phyloP scores from a whole-genome alignment of 2,329 filamentous ascomycete genomes.

The Onygena corvina region DNA sequence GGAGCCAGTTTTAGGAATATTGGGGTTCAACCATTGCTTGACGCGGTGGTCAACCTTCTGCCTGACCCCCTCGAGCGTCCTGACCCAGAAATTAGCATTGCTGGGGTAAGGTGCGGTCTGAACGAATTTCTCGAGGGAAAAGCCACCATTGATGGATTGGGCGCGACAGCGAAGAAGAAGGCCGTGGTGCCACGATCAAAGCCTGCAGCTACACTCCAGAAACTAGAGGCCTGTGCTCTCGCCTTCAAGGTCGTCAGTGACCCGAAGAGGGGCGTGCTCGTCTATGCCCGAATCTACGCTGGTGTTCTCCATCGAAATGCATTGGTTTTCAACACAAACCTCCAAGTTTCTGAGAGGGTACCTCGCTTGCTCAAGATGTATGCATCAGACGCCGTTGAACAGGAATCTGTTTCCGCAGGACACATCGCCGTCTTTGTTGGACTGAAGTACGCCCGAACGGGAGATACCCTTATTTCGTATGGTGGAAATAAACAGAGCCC shows the following conservation, averaged over 20 bases:
- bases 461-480: conserved; percentile 77
- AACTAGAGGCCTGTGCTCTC: conserved; percentile 56
- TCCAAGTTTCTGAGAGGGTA: conserved; percentile 65
- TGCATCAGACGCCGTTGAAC: conserved; percentile 72
- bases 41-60: conserved; percentile 76
- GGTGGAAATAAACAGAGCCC: conserved; percentile 52
- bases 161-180: conserved; percentile 35
- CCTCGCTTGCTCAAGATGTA: conserved; percentile 80
- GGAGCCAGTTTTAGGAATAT: conserved; percentile 90
- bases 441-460: conserved; percentile 80
- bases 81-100: conserved; percentile 63
- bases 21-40: conserved; percentile 80
- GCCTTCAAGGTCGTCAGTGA: conserved; percentile 94
- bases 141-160: conserved; percentile 28
- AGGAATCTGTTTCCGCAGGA: conserved; percentile 65
- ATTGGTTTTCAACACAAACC: conserved; percentile 74
- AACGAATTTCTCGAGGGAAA: conserved; percentile 39
- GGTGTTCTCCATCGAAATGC: conserved; percentile 64
- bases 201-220: conserved; percentile 36
- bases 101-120: conserved; percentile 44
- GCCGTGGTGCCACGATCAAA: conserved; percentile 36
- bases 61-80: conserved; percentile 71
- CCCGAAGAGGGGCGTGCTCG: conserved; percentile 68
- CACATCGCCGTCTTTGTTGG: conserved; percentile 92
- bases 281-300: conserved; percentile 86